phyloP scores from a whole-genome alignment of 208 protist species.

The Trypanosoma cruzi region DNA sequence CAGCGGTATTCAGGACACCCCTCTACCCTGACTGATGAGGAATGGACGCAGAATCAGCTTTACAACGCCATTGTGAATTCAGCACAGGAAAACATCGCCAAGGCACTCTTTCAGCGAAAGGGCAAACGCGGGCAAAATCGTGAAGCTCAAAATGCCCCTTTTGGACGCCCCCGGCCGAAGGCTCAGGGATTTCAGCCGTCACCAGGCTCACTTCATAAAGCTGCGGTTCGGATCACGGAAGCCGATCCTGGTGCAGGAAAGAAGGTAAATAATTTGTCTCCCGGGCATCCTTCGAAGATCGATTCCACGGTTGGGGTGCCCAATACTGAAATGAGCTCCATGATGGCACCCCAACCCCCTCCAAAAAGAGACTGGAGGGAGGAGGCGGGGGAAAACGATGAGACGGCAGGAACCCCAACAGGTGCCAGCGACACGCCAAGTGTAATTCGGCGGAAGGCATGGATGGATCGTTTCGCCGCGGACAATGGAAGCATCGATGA shows the following conservation, averaged over 20 bases:
- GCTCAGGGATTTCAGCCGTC: neutral
- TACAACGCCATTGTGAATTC: constrained; percentile 15
- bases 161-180: neutral
- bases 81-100: constrained; percentile 4
- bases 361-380: neutral
- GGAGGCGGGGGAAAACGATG: neutral
- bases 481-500: neutral
- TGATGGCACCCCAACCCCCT: neutral
- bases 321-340: neutral
- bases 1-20: constrained; percentile 13
- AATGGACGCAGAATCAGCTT: constrained; percentile 29
- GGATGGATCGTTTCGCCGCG: neutral
- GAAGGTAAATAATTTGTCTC: neutral
- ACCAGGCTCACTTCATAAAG: neutral
- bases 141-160: neutral
- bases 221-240: neutral
- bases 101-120: constrained; percentile 1
- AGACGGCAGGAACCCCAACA: neutral
- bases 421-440: neutral
- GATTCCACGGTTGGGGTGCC: neutral
- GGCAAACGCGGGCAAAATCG: neutral
- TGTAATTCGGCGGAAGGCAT: neutral
- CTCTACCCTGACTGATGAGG: constrained; percentile 21
- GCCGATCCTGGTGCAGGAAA: neutral
- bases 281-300: neutral